A percentile compares a stretch with the other conserved stretches of the same genome.
Evolutionary conservation across 2,329 filamentous ascomycete genomes (phyloP).

Genomic region (Aspergillus puulaauensis): DNA sequence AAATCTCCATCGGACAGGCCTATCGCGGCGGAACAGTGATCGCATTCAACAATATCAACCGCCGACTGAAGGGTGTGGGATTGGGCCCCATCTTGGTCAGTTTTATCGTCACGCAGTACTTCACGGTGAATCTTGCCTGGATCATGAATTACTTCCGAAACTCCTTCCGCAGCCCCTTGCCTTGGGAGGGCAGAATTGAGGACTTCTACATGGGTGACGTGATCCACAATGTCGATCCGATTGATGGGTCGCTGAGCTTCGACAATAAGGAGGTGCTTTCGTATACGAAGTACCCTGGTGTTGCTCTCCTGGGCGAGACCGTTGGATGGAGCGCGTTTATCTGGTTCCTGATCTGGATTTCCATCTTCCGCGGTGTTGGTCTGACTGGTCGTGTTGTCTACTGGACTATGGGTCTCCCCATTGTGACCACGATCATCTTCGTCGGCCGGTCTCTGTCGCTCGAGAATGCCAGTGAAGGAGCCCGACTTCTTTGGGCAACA

Average conservation of each 20-base stretch:
- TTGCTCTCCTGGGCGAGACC: conserved; percentile 54
- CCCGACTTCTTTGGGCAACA: conserved; percentile 50
- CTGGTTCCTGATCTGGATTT: conserved; percentile 61
- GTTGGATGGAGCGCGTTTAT: conserved; percentile 60
- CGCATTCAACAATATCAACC: conserved; percentile 55
- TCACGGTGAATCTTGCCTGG: conserved; percentile 58
- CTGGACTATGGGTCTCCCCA: conserved; percentile 62
- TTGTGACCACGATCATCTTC: conserved; percentile 57
- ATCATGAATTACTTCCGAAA: conserved; percentile 60
- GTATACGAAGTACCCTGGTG: conserved; percentile 51
- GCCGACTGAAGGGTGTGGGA: conserved; percentile 55
- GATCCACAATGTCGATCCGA: conserved; percentile 48
- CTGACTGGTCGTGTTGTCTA: conserved; percentile 60
- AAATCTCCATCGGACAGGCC: conserved; percentile 54
- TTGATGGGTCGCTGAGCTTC: conserved; percentile 38
- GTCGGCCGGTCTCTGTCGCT: conserved; percentile 56
- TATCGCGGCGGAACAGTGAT: conserved; percentile 58
- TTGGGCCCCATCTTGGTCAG: conserved; percentile 54
- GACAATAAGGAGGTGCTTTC: conserved; percentile 41
- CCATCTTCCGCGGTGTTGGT: conserved; percentile 59
- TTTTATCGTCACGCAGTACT: conserved; percentile 58
- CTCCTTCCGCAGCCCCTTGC: conserved; percentile 56
- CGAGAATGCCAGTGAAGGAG: conserved; percentile 53
- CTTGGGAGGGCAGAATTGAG: conserved; percentile 52
- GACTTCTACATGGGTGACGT: conserved; percentile 56